phyloP scores from a whole-genome alignment of 495 filamentous ascomycete genomes.

The Aspergillus mulundensis region DNA sequence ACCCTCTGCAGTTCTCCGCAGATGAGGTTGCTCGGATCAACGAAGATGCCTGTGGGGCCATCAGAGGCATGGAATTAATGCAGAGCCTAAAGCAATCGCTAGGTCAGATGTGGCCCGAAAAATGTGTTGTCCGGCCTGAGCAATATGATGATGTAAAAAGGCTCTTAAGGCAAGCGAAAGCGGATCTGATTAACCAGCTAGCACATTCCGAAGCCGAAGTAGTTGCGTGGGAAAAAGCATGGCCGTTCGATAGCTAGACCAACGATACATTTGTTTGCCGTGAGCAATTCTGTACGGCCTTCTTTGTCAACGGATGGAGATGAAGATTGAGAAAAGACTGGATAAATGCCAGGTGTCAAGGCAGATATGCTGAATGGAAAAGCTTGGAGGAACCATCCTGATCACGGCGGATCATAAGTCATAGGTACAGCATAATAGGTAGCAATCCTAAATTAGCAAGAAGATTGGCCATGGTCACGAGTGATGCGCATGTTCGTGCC shows the following conservation, averaged over 20 bases:
- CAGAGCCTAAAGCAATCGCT: slow-evolving; percentile 15
- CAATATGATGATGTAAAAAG: slow-evolving; percentile 5
- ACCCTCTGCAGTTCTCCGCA: slow-evolving; percentile 20
- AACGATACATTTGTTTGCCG: background rate
- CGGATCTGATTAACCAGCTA: slow-evolving; percentile 1
- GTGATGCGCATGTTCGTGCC: too few relatives aligned
- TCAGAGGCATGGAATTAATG: slow-evolving; percentile 26
- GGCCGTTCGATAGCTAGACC: background rate
- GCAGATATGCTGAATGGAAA: too few relatives aligned
- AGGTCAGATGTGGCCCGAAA: slow-evolving; percentile 23
- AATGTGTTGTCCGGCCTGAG: slow-evolving; percentile 10
- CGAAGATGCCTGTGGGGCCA: slow-evolving; percentile 20
- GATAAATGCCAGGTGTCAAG: too few relatives aligned
- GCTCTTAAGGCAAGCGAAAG: slow-evolving; percentile 3
- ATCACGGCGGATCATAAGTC: too few relatives aligned
- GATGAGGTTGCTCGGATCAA: slow-evolving; percentile 21
- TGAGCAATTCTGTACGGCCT: too few relatives aligned
- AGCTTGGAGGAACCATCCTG: too few relatives aligned
- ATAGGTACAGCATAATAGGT: too few relatives aligned
- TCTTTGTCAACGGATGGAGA: too few relatives aligned
- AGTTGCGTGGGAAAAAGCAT: slow-evolving; percentile 2
- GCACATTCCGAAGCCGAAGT: background rate
- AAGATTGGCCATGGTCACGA: too few relatives aligned
- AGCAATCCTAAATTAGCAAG: too few relatives aligned
- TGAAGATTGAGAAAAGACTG: too few relatives aligned